Base-by-base conservation (phyloP, 1,139 yeast species). In the Yamadazyma diddensiae region DNA sequence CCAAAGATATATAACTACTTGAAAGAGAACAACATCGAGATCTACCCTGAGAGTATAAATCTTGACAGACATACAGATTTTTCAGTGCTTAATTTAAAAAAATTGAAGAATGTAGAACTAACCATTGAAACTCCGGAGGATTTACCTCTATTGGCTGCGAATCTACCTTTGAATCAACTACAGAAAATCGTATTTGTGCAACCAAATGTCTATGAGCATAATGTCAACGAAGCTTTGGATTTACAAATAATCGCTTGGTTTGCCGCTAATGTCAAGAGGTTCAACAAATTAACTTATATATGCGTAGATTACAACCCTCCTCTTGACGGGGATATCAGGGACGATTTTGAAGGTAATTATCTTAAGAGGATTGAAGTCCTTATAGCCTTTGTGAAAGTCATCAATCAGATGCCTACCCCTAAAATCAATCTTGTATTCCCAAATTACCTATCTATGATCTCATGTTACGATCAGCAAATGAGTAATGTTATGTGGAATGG, bases 401-500 rank as follows among this genome's bases (percentile, higher is more conserved):
- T 59, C 21, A 41, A 49, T 23, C 27, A 33, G 3, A 45, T 48
- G 17, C 39, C 38, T 18, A 45, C 44, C 4, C 56, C 61, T 6
- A 56, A 72, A 25, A 56, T 70, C 30, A 61, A 60, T 1, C 49
- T 82, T 6, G 56, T 70, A 2, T 64, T 79, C 1, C 87, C 88
- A 2, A 74, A 77, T 6, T 62, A 80, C 30, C 52, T 83, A 36
- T 76, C 77, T 36, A 59, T 79, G 0, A 58, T 81, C 20, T 65
- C 86, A 0, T 73, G 85, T 38, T 83, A 82, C 52, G 92, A 82
- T 43, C 80, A 79, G 36, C 56, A 81, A 6, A 77, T 79, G 56
- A 80, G 84, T 35, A 82, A 79, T 39, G 43, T 82, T 33, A 53
- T 83, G 25, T 83, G 90, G 88, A 82, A 81, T 50, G 90, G 90